Evolutionary conservation across 768 basidiomycete genomes (phyloP), one percentile per base, ranked within the genome.

Genomic region (Collybiopsis confluens): DNA sequence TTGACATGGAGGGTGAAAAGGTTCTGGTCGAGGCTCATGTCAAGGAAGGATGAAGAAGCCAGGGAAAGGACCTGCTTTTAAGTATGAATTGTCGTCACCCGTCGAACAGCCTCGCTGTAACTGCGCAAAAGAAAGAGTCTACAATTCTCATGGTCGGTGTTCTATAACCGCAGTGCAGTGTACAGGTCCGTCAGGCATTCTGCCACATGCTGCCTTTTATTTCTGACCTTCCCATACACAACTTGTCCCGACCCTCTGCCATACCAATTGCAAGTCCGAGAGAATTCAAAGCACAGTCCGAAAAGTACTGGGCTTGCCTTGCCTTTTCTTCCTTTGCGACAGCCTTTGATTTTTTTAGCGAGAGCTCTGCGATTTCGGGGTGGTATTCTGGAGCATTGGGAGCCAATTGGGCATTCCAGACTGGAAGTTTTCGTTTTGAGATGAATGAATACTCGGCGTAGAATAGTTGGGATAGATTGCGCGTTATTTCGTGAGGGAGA

Each of bases 1-100:
- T 77, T 77, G 52, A 91, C 69, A 56, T 78, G 68, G 52, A 93
- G 82, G 2, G 90, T 92, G 73, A 92, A 93, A 9, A 93, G 73
- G 65, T 92, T 92, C 67, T 89, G 80, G 67, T 92, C 90, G 52
- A 93, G 73, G 64, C 88, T 89, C 90, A 92, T 92, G 61, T 58
- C 6, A 10, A 24, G 27, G n/a, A 45, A 30, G 44, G n/a, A 18
- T 2, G 7, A 24, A 20, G 43, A 24, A 23, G 8, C 16, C 35
- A 44, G n/a, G n/a, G 16, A 44, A 2, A 9, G 1, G 4, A 44
- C 9, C 43, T 13, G 18, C 23, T 44, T 21, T 23, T 20, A 21
- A 44, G n/a, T n/a, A n/a, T n/a, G n/a, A n/a, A 13, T 13, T 33
- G 30, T 5, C 5, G 30, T 33, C 13, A 13, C 30, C 5, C 13